Evolutionary conservation across 345 rosid species (phyloP).

Genomic region (Euclidium syriacum): DNA sequence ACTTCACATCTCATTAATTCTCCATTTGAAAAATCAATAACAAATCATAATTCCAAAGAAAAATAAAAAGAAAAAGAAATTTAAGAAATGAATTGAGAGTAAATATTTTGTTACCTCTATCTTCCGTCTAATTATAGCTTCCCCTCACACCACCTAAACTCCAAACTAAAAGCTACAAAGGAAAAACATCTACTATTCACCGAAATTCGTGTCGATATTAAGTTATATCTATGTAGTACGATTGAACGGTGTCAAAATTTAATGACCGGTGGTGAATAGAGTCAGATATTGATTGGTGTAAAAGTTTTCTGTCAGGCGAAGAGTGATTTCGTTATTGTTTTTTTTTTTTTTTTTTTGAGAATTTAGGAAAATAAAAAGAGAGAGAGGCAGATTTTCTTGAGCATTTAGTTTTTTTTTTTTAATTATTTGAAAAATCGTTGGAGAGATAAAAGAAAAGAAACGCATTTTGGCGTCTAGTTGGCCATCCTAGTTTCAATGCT

Average conservation of each 20-base stretch:
- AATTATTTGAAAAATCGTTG: neutral
- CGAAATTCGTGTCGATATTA: constrained; percentile 4
- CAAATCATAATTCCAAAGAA: no score
- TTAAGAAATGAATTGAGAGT: no score
- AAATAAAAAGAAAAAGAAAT: no score
- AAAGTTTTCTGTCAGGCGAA: neutral
- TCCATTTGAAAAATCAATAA: no score
- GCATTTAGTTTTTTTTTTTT: neutral
- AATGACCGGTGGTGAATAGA: neutral
- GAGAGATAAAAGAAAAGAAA: neutral
- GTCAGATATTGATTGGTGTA: constrained; percentile 7
- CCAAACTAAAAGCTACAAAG: neutral
- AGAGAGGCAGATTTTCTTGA: neutral
- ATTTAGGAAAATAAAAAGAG: neutral
- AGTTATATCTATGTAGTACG: neutral
- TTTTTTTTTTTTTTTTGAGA: neutral
- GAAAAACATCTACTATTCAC: neutral
- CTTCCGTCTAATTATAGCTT: no score
- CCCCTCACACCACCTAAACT: no score
- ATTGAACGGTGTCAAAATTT: neutral
- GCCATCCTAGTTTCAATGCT: constrained; percentile 16
- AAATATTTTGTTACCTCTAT: no score
- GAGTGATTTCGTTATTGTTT: neutral
- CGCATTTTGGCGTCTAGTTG: constrained; percentile 13
- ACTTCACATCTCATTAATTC: no score